phyloP scores from a whole-genome alignment of 176 grass and related monocot genomes.

The Eragrostis curvula region DNA sequence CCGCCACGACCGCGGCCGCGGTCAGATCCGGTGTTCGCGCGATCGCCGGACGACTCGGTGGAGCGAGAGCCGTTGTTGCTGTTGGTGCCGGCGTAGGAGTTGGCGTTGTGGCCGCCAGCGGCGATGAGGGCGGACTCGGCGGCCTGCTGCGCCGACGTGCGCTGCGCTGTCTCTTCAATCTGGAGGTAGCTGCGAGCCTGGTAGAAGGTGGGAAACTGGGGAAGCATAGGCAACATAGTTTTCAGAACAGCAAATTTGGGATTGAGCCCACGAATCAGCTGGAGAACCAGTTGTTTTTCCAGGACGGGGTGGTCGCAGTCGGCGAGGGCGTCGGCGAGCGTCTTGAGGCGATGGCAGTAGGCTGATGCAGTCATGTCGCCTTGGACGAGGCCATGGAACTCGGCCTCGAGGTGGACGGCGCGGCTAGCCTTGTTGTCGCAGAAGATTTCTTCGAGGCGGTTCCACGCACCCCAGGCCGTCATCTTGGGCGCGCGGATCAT shows the following conservation, averaged over 20 bases:
- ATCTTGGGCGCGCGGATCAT: neutral
- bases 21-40: too few relatives aligned
- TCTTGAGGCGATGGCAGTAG: neutral
- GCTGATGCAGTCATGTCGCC: neutral
- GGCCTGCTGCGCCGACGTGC: fast-evolving
- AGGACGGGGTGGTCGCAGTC: neutral
- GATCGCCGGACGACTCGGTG: too few relatives aligned
- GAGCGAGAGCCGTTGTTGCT: too few relatives aligned
- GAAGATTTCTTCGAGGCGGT: neutral
- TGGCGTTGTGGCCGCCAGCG: too few relatives aligned
- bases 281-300: fast-evolving
- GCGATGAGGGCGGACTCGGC: neutral
- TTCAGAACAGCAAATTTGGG: neutral
- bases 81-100: too few relatives aligned
- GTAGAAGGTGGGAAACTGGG: neutral
- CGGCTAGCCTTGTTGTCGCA: neutral
- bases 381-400: neutral
- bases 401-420: neutral
- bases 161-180: neutral
- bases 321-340: neutral
- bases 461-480: neutral
- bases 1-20: too few relatives aligned
- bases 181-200: neutral
- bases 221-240: neutral
- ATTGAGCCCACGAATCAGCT: neutral